phyloP scores from a whole-genome alignment of 2,329 filamentous ascomycete species.

The Helicocarpus griseus region DNA sequence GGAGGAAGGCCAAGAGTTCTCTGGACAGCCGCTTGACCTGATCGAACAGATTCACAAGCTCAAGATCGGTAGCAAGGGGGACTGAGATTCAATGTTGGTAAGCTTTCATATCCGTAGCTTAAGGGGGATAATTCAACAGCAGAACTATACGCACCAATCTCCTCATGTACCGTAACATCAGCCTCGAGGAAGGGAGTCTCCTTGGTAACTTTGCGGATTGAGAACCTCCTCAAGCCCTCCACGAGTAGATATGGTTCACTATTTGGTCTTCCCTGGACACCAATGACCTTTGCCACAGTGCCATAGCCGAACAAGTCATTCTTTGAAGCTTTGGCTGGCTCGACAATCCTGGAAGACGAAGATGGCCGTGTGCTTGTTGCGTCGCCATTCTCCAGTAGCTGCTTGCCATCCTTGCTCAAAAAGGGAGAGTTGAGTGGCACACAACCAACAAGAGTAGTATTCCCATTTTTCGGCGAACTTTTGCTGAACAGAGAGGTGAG shows the following conservation, averaged over 20 bases:
- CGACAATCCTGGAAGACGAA: slow-evolving; percentile 39
- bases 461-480: slow-evolving; percentile 53
- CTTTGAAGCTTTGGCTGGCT: slow-evolving; percentile 52
- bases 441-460: slow-evolving; percentile 71
- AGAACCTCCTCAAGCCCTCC: slow-evolving; percentile 71
- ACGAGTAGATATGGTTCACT: slow-evolving; percentile 76
- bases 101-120: not conserved
- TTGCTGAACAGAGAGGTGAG: slow-evolving; percentile 77
- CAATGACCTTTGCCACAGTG: slow-evolving; percentile 67
- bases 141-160: slow-evolving; percentile 46
- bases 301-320: slow-evolving; percentile 74
- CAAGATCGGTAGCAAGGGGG: slow-evolving; percentile 45
- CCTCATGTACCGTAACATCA: slow-evolving; percentile 60
- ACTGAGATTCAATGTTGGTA: slow-evolving; percentile 15
- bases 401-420: slow-evolving; percentile 64
- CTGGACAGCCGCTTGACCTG: slow-evolving; percentile 75
- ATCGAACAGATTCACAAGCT: slow-evolving; percentile 61
- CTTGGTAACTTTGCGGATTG: slow-evolving; percentile 62
- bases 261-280: slow-evolving; percentile 64
- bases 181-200: slow-evolving; percentile 82
- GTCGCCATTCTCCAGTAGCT: slow-evolving; percentile 58
- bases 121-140: not conserved
- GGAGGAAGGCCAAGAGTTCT: slow-evolving; percentile 74
- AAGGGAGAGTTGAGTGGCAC: slow-evolving; percentile 72
- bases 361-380: slow-evolving; percentile 39